Conservation (phyloP, 345 rosid genomes). For the Ceriops tagal region DNA sequence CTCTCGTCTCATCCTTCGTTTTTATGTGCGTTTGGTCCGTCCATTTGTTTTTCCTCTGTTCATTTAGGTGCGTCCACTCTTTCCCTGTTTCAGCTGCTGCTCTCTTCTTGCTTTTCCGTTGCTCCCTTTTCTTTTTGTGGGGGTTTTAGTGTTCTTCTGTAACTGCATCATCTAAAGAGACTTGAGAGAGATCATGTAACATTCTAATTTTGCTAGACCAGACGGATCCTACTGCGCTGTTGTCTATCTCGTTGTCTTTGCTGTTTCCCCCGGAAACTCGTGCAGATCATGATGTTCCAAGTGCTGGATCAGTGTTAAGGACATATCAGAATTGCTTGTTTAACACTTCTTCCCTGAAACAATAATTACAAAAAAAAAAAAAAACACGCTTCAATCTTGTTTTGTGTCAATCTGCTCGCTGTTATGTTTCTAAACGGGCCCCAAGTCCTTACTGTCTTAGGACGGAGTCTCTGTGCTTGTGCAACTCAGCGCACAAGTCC, state of each 20-base stretch:
- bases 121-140: background rate
- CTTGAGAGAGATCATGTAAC: background rate
- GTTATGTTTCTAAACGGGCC: background rate
- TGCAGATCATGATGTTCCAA: background rate
- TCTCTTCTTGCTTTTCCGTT: background rate
- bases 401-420: no score
- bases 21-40: slow-evolving; percentile 23
- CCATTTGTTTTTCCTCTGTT: background rate
- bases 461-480: background rate
- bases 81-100: no score
- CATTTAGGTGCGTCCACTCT: background rate
- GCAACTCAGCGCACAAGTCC: slow-evolving; percentile 38
- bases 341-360: no score
- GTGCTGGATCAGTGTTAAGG: no score
- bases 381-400: no score
- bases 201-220: background rate
- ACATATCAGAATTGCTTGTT: no score
- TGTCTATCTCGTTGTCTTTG: background rate
- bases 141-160: slow-evolving; percentile 4
- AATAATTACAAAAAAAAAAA: no score
- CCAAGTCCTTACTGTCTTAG: background rate
- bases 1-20: background rate
- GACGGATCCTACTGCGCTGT: no score
- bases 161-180: background rate
- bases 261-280: background rate